phyloP scores from a whole-genome alignment of 1,284 basidiomycete genomes.

The Pascua sp. region DNA sequence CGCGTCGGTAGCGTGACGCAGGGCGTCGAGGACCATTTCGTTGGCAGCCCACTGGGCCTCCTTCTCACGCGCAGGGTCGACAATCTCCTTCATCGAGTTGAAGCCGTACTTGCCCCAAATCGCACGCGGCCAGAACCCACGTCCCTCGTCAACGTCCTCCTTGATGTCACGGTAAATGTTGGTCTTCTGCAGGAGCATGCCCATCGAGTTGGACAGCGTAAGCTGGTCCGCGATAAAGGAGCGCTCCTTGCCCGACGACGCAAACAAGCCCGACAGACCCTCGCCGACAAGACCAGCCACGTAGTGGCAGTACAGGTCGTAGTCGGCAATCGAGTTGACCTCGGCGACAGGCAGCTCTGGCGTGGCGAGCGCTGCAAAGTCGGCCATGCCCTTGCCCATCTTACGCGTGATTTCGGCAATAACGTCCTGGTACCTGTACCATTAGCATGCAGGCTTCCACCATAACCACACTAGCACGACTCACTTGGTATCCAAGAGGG shows the following conservation, averaged over 20 bases:
- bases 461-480: too few relatives aligned
- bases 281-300: slow-evolving; percentile 98
- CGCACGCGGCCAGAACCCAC: slow-evolving; percentile 93
- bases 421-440: slow-evolving; percentile 61
- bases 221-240: slow-evolving; percentile 74
- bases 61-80: slow-evolving; percentile 55
- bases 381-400: slow-evolving; percentile 95
- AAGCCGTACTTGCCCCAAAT: slow-evolving; percentile 82
- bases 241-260: slow-evolving; percentile 80
- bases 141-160: slow-evolving; percentile 80
- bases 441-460: slow-evolving; percentile 51
- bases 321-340: slow-evolving; percentile 72
- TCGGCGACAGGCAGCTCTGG: slow-evolving; percentile 63
- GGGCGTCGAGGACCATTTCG: slow-evolving; percentile 84
- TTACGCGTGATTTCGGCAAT: slow-evolving; percentile 78
- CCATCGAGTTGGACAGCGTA: slow-evolving; percentile 89
- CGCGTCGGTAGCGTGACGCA: slow-evolving; percentile 77
- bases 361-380: slow-evolving; percentile 80
- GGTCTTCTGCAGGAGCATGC: slow-evolving; percentile 94
- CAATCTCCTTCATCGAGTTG: slow-evolving; percentile 49
- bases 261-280: slow-evolving; percentile 85
- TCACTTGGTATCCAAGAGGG: slow-evolving; percentile 59
- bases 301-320: slow-evolving; percentile 98
- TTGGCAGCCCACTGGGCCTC: slow-evolving; percentile 75
- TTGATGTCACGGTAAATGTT: slow-evolving; percentile 96